These are phyloP conservation scores for Maudiozyma serrabonitensis DNA, from an alignment of 805 yeast genomes.

Conservation along the genomic window DNA sequence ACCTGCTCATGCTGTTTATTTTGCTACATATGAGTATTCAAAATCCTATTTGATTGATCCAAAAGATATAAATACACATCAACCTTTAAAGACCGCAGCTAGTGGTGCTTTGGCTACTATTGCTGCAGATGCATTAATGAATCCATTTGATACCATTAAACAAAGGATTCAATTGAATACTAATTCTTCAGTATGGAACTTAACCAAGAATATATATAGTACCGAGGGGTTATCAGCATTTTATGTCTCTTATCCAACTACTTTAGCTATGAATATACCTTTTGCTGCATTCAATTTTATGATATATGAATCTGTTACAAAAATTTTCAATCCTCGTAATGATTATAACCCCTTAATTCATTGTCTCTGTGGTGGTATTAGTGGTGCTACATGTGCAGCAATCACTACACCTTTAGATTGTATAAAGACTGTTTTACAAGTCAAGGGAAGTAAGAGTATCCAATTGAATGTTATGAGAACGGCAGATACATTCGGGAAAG, in stretches of 20 bases:
- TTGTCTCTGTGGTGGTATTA: constrained; percentile 85
- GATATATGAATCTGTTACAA: constrained; percentile 77
- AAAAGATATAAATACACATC: constrained; percentile 34
- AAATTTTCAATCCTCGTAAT: constrained; percentile 66
- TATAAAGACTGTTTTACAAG: constrained; percentile 82
- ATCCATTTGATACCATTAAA: constrained; percentile 90
- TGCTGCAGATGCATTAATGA: constrained; percentile 93
- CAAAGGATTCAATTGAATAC: constrained; percentile 77
- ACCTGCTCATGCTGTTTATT: constrained; percentile 96
- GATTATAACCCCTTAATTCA: constrained; percentile 82
- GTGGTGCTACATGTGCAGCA: constrained; percentile 95
- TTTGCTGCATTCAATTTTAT: constrained; percentile 92
- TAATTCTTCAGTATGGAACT: constrained; percentile 16
- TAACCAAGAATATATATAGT: constrained; percentile 37
- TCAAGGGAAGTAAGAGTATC: constrained; percentile 45
- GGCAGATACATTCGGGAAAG: constrained; percentile 60
- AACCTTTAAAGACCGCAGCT: constrained; percentile 71
- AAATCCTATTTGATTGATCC: constrained; percentile 31
- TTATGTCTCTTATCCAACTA: constrained; percentile 89
- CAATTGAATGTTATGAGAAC: constrained; percentile 34
- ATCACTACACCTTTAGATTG: constrained; percentile 91
- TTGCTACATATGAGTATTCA: constrained; percentile 82
- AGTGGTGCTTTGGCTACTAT: constrained; percentile 90
- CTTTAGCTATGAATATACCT: constrained; percentile 83
- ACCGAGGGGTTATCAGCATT: constrained; percentile 72